Evolutionary conservation across 345 rosid genomes (phyloP).

Genomic region (Hibiscus tridactylites): DNA sequence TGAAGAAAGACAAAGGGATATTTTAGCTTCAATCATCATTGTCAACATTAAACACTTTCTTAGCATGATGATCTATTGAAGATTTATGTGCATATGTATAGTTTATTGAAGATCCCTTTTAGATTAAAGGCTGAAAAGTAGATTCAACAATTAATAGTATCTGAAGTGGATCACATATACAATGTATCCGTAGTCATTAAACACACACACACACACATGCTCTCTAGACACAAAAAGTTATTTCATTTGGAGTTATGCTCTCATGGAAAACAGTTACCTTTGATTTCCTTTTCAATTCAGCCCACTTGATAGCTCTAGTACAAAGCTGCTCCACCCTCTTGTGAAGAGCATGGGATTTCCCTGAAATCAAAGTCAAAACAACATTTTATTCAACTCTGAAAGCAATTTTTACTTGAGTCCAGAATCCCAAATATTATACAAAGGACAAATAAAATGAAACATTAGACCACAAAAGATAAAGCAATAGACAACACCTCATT

Average conservation of each 20-base stretch:
- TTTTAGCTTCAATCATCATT: neutral
- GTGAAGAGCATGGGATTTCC: constrained; percentile 98
- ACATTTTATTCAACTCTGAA: neutral
- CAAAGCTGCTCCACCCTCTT: constrained; percentile 99
- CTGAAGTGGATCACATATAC: neutral
- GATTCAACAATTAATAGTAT: neutral
- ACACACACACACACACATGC: neutral
- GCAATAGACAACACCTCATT: no score
- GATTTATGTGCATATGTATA: no score
- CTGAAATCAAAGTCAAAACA: constrained; percentile 34
- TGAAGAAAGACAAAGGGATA: neutral
- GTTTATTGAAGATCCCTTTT: neutral
- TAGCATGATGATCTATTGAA: no score
- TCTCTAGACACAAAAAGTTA: neutral
- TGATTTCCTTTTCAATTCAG: constrained; percentile 74
- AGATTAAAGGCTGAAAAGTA: neutral
- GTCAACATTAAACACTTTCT: neutral
- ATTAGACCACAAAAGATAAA: no score
- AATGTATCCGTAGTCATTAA: neutral
- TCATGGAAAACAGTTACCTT: constrained; percentile 42
- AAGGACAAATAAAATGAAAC: neutral
- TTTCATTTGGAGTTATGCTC: neutral
- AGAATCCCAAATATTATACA: neutral
- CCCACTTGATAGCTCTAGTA: constrained; percentile 93
- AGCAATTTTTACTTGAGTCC: no score